Percentiles rank a stretch among this genome's conserved stretches.
Conservation (phyloP, 257 asterid genomes). For the Asclepias syriaca region DNA sequence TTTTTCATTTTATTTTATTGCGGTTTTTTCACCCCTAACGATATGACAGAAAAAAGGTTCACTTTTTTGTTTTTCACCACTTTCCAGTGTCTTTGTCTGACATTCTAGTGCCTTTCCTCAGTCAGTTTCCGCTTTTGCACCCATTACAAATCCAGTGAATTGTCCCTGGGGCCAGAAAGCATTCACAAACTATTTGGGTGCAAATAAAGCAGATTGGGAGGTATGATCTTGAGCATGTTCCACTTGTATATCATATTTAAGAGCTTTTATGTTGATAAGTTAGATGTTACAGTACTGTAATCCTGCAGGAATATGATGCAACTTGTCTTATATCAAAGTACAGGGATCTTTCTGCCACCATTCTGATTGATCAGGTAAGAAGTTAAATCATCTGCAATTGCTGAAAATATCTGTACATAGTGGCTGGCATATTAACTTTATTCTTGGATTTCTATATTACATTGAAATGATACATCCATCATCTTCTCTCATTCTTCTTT, state of each 20-base stretch:
- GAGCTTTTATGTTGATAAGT: constrained; percentile 5
- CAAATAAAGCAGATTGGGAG: constrained; percentile 83
- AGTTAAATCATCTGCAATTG: not conserved
- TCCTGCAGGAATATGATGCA: constrained; percentile 89
- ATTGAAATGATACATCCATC: too few relatives aligned
- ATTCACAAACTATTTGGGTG: constrained; percentile 84
- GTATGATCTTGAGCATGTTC: constrained; percentile 34
- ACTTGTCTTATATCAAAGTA: constrained; percentile 60
- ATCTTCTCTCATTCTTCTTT: not conserved
- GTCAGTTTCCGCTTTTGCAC: constrained; percentile 96
- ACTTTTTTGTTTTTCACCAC: not conserved
- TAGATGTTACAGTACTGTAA: constrained; percentile 6
- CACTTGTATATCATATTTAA: not conserved
- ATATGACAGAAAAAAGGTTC: not conserved
- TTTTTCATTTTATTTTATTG: not conserved
- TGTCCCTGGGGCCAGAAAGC: constrained; percentile 99
- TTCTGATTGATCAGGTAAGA: constrained; percentile 91
- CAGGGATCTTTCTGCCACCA: constrained; percentile 60
- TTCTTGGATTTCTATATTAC: not conserved
- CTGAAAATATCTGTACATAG: not conserved
- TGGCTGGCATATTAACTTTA: not conserved
- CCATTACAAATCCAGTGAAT: constrained; percentile 68
- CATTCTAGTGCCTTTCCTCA: constrained; percentile 19
- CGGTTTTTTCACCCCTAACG: not conserved
- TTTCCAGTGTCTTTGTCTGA: constrained; percentile 1